These are phyloP conservation scores for Fusarium mundagurra DNA, from an alignment of 2,329 filamentous ascomycete species.

Conservation along the genomic window DNA sequence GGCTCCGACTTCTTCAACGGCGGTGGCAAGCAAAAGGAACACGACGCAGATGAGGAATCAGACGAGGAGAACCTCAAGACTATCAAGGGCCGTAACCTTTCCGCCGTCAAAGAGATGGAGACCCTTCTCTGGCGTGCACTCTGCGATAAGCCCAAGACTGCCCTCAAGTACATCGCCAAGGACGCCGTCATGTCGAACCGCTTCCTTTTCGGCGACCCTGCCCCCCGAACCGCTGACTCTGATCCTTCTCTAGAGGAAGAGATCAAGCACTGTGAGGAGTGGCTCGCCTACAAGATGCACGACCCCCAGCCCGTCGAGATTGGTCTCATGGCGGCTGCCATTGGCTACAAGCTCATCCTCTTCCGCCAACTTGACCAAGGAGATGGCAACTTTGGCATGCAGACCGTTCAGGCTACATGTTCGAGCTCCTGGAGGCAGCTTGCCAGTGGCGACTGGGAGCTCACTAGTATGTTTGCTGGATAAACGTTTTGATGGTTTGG, in stretches of 20 bases:
- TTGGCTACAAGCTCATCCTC: constrained; percentile 40
- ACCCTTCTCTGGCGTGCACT: constrained; percentile 44
- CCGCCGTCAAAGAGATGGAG: constrained; percentile 44
- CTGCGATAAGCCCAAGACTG: constrained; percentile 43
- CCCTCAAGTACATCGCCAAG: constrained; percentile 43
- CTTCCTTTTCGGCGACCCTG: constrained; percentile 42
- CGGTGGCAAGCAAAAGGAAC: constrained; percentile 37
- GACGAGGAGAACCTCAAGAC: constrained; percentile 43
- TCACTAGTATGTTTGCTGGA: constrained; percentile 43
- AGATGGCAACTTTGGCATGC: constrained; percentile 34
- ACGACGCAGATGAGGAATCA: constrained; percentile 36
- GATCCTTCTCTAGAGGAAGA: constrained; percentile 42
- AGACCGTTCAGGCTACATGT: constrained; percentile 40
- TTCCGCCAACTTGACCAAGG: constrained; percentile 40
- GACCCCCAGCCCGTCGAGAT: constrained; percentile 43
- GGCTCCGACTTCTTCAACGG: constrained; percentile 41
- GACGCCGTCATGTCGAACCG: constrained; percentile 44
- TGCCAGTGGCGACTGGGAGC: constrained; percentile 43
- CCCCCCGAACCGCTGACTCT: constrained; percentile 37
- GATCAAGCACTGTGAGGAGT: constrained; percentile 42
- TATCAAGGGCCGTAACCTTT: constrained; percentile 42
- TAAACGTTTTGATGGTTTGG: constrained; percentile 13
- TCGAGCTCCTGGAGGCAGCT: constrained; percentile 44
- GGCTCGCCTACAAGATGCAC: constrained; percentile 45
- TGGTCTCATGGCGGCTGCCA: constrained; percentile 42